Evolutionary conservation across 2,329 filamentous ascomycete genomes (phyloP), one percentile per base, ranked within the genome.

Genomic region (Botryosphaeria dothidea): DNA sequence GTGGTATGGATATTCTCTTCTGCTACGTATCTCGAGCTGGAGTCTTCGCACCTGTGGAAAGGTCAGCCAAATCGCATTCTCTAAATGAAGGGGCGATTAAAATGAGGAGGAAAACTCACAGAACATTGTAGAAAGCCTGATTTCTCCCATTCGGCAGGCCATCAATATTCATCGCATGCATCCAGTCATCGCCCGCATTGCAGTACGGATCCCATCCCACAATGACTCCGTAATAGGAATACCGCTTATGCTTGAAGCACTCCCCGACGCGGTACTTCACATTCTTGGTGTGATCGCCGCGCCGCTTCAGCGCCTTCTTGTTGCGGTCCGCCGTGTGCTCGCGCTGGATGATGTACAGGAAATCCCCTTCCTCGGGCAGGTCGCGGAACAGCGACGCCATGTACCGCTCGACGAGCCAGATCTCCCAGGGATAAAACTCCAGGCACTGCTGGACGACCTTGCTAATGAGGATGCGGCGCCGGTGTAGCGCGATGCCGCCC

Each of bases 41-140:
- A 87, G 70, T 93, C 89, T 65, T 86, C 84, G 65, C 86, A 86
- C 63, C 88, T 90, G 67, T 1, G 43, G 8, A 8, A 23, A 41
- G 3, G 21, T 43, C 25, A 58, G 31, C 17, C 13, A 25, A 13
- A n/a, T 15, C 3, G 9, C 17, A 11, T 19, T 6, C 8, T 17
- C 46, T 3, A 66, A 43, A 27, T 13, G 9, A n/a, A n/a, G n/a
- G n/a, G n/a, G n/a, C n/a, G n/a, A n/a, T 31, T 9, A 19, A 21
- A 11, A 65, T 31, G 36, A 11, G 19, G 62, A 17, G 21, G 17
- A 75, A 65, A 27, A 87, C 92, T 84, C 80, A 97, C 92, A 97
- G 82, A 71, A 92, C 92, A 70, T 93, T 90, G 75, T 97, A 97
- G 71, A 92, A 97, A 36, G 88, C 88, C 77, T 92, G 89, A 66